Evolutionary conservation across 1,139 yeast species (phyloP).

Genomic region (Geotrichum armillariae): DNA sequence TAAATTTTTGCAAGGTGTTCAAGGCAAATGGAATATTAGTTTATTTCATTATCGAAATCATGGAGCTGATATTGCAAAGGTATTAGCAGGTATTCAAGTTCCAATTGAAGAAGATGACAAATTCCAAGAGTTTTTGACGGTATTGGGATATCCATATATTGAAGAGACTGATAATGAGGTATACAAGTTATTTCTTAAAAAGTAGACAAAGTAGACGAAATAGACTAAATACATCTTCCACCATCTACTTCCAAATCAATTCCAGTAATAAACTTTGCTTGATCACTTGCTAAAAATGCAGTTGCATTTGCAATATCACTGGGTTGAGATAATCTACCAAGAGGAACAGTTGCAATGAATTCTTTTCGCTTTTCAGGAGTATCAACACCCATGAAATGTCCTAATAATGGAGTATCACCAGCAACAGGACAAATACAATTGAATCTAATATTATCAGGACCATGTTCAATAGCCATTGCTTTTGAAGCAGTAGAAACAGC

Average conservation of each 20-base stretch:
- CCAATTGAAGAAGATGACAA: slow-evolving; percentile 67
- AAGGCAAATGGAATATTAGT: slow-evolving; percentile 85
- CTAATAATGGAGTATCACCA: slow-evolving; percentile 27
- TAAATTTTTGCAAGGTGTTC: slow-evolving; percentile 69
- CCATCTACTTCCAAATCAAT: slow-evolving; percentile 23
- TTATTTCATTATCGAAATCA: slow-evolving; percentile 95
- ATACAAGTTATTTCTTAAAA: slow-evolving; percentile 65
- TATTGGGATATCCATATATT: slow-evolving; percentile 70
- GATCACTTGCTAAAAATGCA: slow-evolving; percentile 22
- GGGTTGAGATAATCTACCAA: slow-evolving; percentile 18
- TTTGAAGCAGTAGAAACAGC: slow-evolving; percentile 29
- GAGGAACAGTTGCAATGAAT: slow-evolving; percentile 22
- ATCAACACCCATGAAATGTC: slow-evolving; percentile 27
- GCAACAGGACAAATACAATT: slow-evolving; percentile 29
- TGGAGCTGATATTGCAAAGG: slow-evolving; percentile 92
- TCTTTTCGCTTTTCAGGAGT: slow-evolving; percentile 25
- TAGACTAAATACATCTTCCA: slow-evolving; percentile 20
- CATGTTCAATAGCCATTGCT: slow-evolving; percentile 28
- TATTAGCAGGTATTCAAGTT: slow-evolving; percentile 83
- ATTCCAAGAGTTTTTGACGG: slow-evolving; percentile 66
- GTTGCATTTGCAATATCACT: slow-evolving; percentile 22
- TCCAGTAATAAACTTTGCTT: slow-evolving; percentile 20
- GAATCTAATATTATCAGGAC: slow-evolving; percentile 26
- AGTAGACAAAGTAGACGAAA: slow-evolving; percentile 22
- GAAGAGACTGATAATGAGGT: slow-evolving; percentile 87